Evolutionary conservation across 345 rosid genomes (phyloP), one percentile per base, ranked within the genome.

Genomic region (Citrus unshiu): DNA sequence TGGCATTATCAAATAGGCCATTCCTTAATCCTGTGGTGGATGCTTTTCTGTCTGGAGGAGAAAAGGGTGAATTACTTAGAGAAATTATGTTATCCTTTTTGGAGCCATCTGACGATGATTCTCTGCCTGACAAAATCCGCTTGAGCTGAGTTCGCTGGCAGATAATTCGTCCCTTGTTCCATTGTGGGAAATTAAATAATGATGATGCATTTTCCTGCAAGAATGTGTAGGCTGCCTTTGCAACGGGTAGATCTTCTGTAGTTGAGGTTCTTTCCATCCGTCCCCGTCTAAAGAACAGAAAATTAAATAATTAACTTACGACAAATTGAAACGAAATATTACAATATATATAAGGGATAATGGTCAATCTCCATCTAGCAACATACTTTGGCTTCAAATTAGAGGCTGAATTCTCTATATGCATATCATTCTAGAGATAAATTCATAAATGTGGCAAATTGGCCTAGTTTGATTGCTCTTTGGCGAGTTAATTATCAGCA

Each of bases 91-190:
- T 67, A 58, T 81, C 85, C 46, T 82, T 81, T 64, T 54, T 62
- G 7, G 88, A 85, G 69, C 80, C 90, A 59, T 88, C 87, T 66
- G 92, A 81, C 78, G 83, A 71, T 83, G 94, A 78, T 69, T 78
- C 95, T 35, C 79, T 62, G 16, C 82, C 82, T 16, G 92, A 78
- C 3, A 90, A 77, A 34, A 90, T 49, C 57, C 87, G 88, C 90
- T 92, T 96, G 64, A 96, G 95, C 67, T 91, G 98, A 78, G 94
- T 85, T 77, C 88, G 81, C 80, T 91, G 97, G 85, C 97, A 92
- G 82, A 91, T 89, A 80, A 96, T 89, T 77, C 99, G 90, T 72
- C 97, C 99, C 76, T 88, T 91, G 65, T 88, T 96, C 99, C 99
- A 91, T 62, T 86, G 84, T 5, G 97, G 85, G 84, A 85, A 89